Evolutionary conservation across 768 basidiomycete genomes (phyloP).

Genomic region (Chalciporus chontae): DNA sequence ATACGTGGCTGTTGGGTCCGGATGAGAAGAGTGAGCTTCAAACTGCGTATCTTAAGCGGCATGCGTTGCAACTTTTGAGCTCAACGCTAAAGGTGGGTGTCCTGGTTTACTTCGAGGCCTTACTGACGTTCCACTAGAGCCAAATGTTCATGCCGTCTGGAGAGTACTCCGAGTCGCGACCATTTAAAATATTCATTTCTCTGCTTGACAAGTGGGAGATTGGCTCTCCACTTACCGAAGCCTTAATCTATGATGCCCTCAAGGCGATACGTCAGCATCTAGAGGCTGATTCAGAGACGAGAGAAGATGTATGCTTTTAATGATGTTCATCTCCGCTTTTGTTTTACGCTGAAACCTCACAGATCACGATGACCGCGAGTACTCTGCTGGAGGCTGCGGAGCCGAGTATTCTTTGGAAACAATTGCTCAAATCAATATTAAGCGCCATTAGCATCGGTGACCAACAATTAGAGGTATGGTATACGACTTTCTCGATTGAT

Average conservation of each 20-base stretch:
- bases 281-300: slow-evolving; percentile 47
- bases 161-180: slow-evolving; percentile 74
- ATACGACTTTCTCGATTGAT: background rate
- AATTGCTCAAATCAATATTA: slow-evolving; percentile 58
- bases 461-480: slow-evolving; percentile 45
- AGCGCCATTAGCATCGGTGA: slow-evolving; percentile 48
- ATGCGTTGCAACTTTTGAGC: slow-evolving; percentile 71
- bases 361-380: slow-evolving; percentile 80
- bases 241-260: slow-evolving; percentile 76
- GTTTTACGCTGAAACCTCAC: slow-evolving; percentile 2
- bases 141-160: slow-evolving; percentile 75
- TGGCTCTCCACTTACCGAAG: slow-evolving; percentile 75
- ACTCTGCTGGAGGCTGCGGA: slow-evolving; percentile 93
- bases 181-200: slow-evolving; percentile 95
- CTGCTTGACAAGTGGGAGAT: slow-evolving; percentile 97
- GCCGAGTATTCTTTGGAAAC: slow-evolving; percentile 83
- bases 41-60: slow-evolving; percentile 58
- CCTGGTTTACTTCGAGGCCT: background rate
- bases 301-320: slow-evolving; percentile 54
- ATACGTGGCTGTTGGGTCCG: slow-evolving; percentile 87
- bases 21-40: slow-evolving; percentile 78
- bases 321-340: background rate
- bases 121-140: slow-evolving; percentile 39
- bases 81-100: slow-evolving; percentile 61
- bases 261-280: slow-evolving; percentile 61